These are phyloP conservation scores for Suillus cothurnatus DNA, from an alignment of 768 basidiomycete species.

Conservation along the genomic window DNA sequence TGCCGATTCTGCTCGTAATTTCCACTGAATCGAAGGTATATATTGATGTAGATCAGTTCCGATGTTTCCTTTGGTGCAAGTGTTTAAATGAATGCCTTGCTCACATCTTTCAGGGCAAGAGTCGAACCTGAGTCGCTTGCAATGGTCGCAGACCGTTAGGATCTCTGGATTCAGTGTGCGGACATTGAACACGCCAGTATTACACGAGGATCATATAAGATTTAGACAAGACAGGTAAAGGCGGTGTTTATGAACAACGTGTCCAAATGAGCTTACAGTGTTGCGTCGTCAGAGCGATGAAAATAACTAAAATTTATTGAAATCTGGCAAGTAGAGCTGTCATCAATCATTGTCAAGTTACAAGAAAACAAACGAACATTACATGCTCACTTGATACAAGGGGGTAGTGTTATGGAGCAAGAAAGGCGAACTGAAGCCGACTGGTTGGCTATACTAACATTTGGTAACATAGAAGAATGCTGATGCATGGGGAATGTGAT, in stretches of 20 bases:
- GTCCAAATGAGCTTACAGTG: background rate
- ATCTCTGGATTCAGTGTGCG: background rate
- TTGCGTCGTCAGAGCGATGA: background rate
- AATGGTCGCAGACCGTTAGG: background rate
- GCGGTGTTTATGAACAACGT: background rate
- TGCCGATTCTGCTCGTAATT: background rate
- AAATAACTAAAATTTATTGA: background rate
- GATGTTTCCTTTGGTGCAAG: background rate
- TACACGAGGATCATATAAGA: constrained; percentile 1
- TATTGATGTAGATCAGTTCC: background rate
- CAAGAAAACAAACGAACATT: background rate
- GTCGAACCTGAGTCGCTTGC: background rate
- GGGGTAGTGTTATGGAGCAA: background rate
- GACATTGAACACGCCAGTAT: background rate
- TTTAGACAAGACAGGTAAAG: background rate
- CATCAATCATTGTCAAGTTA: background rate
- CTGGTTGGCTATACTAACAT: background rate
- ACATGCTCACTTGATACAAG: background rate
- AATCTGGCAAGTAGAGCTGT: constrained; percentile 1
- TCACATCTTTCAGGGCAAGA: background rate
- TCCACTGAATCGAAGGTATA: background rate
- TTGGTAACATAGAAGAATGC: background rate
- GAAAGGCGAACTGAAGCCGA: background rate
- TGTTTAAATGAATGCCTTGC: background rate
- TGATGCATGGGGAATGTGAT: background rate